Conservation (phyloP, 176 grass and related monocot genomes). For the Eragrostis nindensis region DNA sequence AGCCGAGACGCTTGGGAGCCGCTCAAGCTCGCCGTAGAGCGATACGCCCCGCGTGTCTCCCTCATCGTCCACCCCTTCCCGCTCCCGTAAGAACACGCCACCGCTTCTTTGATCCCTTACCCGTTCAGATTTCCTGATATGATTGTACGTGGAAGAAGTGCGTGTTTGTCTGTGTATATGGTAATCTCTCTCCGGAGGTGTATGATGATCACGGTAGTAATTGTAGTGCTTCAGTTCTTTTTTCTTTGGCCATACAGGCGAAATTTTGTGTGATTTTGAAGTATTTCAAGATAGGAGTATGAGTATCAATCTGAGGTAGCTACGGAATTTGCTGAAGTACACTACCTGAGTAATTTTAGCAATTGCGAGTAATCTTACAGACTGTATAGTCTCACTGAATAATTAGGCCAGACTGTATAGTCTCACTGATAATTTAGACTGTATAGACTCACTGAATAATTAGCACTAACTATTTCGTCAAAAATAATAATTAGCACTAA, state of each 20-base stretch:
- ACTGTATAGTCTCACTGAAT: no score
- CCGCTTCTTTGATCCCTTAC: background rate
- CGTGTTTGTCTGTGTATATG: background rate
- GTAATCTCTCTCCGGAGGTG: background rate
- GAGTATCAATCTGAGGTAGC: no score
- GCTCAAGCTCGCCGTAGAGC: conserved; percentile 66
- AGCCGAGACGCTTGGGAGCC: conserved; percentile 76
- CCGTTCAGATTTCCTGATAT: background rate
- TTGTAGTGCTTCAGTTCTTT: background rate
- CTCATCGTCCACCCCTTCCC: conserved; percentile 96
- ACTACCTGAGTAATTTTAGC: no score
- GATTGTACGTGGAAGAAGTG: background rate
- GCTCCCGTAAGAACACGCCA: conserved; percentile 60
- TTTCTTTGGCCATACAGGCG: background rate
- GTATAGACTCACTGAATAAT: no score
- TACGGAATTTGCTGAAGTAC: no score
- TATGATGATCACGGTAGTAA: background rate
- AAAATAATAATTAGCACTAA: no score
- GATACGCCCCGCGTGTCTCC: conserved; percentile 57
- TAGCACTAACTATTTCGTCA: no score
- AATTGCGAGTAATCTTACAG: no score
- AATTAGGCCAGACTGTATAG: no score
- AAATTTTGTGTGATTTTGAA: background rate
- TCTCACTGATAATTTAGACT: no score
- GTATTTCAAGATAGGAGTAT: background rate